Base-by-base conservation (phyloP, 768 basidiomycete species). In the Naematelia aurantialba region DNA sequence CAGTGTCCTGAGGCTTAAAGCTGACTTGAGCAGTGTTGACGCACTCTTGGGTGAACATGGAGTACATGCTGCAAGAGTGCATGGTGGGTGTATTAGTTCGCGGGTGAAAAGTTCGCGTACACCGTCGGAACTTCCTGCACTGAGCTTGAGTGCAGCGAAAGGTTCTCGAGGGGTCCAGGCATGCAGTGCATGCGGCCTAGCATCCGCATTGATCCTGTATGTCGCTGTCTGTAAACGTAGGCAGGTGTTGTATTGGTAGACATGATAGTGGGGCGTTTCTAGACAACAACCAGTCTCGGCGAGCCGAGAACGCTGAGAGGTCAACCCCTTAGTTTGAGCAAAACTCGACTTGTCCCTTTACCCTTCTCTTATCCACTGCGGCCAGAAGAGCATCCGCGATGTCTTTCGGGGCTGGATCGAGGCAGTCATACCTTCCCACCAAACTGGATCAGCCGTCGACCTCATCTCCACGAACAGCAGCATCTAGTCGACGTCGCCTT, bases 1-100 rank as follows among this genome's bases (percentile, higher is more conserved):
- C 19, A 17, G 4, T 39, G 34, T 8, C 1, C 17, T 12, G 24
- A 45, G 22, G 13, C 27, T 49, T 8, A 26, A 17, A 44, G 45
- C 45, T 52, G 53, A 52, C 14, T 11, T 0, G 45, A 48, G 45
- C 63, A 98, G 94, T 88, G 47, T 78, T 83, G 22, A 97, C 93
- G 0, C 94, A 99, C 76, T 89, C 87, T 2, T 99, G 94, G 94
- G 92, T 99, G 29, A 97, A 91, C 66, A 84, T 83, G n/a, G 94
- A 99, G 52, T 87, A 87, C 67, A 96, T 98, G 90, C 81, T 99
- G 21, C 93, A 97, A 72, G 82, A 85, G 30, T 97, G 91, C 76
- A 80, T 96, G 47, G 88, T 99, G 34, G 94, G 94, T 14, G 89
- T 96, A 69, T 79, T 99, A 42, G 85, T 92, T 12, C 76, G 66